Evolutionary conservation across 805 yeast species (phyloP), one percentile per base, ranked within the genome.

Genomic region (Kuraishia molischiana): DNA sequence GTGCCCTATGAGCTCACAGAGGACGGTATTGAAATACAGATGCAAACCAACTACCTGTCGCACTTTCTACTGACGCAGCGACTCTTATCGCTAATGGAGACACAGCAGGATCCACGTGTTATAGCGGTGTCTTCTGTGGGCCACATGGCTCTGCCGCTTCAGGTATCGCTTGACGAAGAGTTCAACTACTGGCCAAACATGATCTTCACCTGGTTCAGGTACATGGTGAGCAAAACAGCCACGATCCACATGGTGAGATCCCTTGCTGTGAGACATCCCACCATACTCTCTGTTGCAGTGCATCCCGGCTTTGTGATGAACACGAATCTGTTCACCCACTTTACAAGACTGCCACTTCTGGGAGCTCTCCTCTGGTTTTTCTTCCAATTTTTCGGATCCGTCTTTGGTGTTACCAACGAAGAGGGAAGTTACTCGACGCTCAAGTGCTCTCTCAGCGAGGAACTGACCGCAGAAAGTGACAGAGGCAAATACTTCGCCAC

Each of bases 271-370:
- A 68, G 77, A 41, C 69, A 83, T 51, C 92, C 94, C 0, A 67
- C 74, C 15, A 64, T 85, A 8, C 54, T 78, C 29, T 75, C 79
- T 40, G 56, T 74, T 28, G 68, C 85, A 2, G 83, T 84, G 3
- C 89, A 85, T 49, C 95, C 95, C 0, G 95, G 95, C 0, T 69
- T 84, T 45, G 85, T 84, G n/a, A 79, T 85, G 83, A 77, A 78
- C 48, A 79, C 95, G 2, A 79, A 80, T 46, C 55, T 81, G 34
- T 82, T 81, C 52, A 66, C 80, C 34, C 83, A 81, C 52, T 81
- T 87, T 78, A 83, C 90, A 2, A 61, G 85, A 39, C 61, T 81
- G 13, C 94, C 95, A 0, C 61, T 85, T 4, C 66, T 85, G n/a
- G 95, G 95, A 1, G 66, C 76, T 1, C 48, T 80, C 26, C 82